Evolutionary conservation across 2,329 filamentous ascomycete genomes (phyloP), one percentile per base, ranked within the genome.

Genomic region (Sclerotinia glacialis): DNA sequence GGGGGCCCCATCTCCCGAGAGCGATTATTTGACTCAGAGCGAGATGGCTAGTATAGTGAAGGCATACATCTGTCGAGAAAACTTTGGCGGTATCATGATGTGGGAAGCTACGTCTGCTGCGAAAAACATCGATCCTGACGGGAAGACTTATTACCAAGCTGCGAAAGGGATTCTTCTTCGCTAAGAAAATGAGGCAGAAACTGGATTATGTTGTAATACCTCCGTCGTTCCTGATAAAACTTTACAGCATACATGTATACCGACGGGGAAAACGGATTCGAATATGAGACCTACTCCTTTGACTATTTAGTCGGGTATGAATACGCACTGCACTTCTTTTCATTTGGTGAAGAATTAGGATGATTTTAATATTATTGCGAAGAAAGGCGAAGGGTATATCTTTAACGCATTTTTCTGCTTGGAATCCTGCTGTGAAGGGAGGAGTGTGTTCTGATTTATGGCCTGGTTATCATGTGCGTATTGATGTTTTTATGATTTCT

Each of bases 61-160:
- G n/a, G 67, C 64, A 16, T 74, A 71, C 59, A 65, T 70, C 34
- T 50, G 49, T 5, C 53, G 69, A 16, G 8, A 64, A 14, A 64
- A 71, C 16, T 76, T 77, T 50, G 75, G 74, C 54, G 75, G 75
- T 64, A 67, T 77, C 23, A 76, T 76, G 74, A 40, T 77, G 28
- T 76, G 73, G 71, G 75, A 77, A 12, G 74, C 73, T 26, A 72
- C 71, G 12, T 55, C 47, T 42, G 71, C 74, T 1, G 59, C 68
- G 18, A 62, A 68, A 44, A 72, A 72, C 47, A 67, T 60, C 37
- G 64, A 67, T 34, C 66, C 37, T 28, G 26, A 28, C 16, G 49
- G 49, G 31, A 31, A 5, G 12, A 52, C 49, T 18, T 52, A 52
- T 18, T 52, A 52, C 18, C 49, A 52, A 28, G 12, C 14, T 16